Base-by-base conservation (phyloP, 257 asterid genomes). In the Nicotiana tomentosiformis region DNA sequence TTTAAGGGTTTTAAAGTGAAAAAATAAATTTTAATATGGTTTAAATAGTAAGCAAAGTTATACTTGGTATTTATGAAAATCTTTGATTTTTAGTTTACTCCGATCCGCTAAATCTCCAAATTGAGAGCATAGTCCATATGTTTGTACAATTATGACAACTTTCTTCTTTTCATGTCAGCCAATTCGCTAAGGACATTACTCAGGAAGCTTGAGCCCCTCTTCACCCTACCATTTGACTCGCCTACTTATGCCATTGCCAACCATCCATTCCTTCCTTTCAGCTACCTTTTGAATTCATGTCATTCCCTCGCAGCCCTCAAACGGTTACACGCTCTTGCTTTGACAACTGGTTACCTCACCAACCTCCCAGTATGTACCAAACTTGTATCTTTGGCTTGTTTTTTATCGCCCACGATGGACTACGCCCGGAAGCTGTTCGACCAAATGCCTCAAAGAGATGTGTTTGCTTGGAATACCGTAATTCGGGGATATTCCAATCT, bases 401-500 rank as follows among this genome's bases (percentile, higher is more conserved):
- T 3, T 16, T 55, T 83, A 10, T 64, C 86, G 14, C 32, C 62
- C 43, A 60, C 68, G 5, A 55, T 80, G 77, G 56, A 64, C 29
- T 81, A 80, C n/a, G 87, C 85, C 11, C 82, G 82, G 1, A 32
- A 76, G 18, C 58, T 83, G 77, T 83, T 83, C 53, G 82, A 83
- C 10, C 39, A 11, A 83, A 60, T 83, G 85, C 77, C 85, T 11
- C 66, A 64, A 51, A 76, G 77, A 46, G 82, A 81, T 49, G 82
- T 81, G 0, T 81, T 64, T 77, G 65, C 77, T 43, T 84, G 81
- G 81, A 81, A 84, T 49, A 81, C 81, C 32, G 4, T 84, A 39
- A 81, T 84, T 77, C 78, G 82, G 20, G 87, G 87, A 4, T 84
- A 84, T 72, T 70, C 82, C 61, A 39, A 81, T 46, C 29, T 61